Evolutionary conservation across 768 basidiomycete genomes (phyloP), one percentile per base, ranked within the genome.

Genomic region (Nidula microcarpa): DNA sequence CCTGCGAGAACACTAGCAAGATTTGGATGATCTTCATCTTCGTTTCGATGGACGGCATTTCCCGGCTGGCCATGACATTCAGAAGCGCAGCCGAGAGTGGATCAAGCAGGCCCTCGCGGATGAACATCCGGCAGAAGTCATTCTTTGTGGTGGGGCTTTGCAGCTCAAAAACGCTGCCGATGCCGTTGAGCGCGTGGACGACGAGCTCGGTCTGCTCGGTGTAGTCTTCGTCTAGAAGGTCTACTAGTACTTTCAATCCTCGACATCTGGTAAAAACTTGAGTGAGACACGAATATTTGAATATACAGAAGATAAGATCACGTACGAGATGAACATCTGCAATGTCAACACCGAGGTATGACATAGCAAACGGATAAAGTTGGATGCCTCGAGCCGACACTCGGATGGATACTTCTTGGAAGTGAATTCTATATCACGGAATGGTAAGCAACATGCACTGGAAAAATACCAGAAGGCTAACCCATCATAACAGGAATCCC

Each of bases 311-410:
- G 33, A 10, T 18, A 8, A 50, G 34, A n/a, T n/a, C 18, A 83
- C 92, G 54, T 65, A 94, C 93, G 94, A 91, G 56, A 98, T 97
- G 72, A 98, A 98, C 96, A 98, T 98, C 64, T 98, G 96, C 37
- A 98, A 72, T 1, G 96, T 99, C 57, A 97, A 70, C 9, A 94
- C 87, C 2, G 96, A 98, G 0, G 94, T 90, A 64, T 94, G 86
- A 65, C 96, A 97, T 23, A 98, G 80, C 11, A 95, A 71, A 30
- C 91, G 86, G 50, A 99, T 91, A 68, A 98, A 98, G 61, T 91
- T 86, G 2, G 97, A 98, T 0, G 95, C 96, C 64, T 98, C 91
- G n/a, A 91, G 69, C 35, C 97, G 85, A 61, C 94, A 97, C 65
- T 97, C 94, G 10, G 90, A 85, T 1, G 94, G 87, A 63, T 91